These are phyloP conservation scores for Thielaviopsis cerberus DNA, from an alignment of 2,329 filamentous ascomycete species.

Conservation along the genomic window DNA sequence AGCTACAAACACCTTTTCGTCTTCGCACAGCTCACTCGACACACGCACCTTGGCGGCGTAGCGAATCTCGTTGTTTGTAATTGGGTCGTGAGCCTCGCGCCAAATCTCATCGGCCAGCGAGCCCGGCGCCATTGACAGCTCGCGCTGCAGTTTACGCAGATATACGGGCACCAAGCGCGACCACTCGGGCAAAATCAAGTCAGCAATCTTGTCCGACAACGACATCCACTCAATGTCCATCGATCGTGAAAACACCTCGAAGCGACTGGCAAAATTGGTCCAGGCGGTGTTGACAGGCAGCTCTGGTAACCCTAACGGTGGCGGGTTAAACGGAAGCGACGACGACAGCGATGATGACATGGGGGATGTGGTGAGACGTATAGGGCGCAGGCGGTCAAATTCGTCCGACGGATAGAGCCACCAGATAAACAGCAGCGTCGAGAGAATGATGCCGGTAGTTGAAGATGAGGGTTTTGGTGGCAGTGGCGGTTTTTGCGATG, in stretches of 20 bases:
- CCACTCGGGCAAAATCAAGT: slow-evolving; percentile 67
- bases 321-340: background rate
- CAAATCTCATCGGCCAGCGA: slow-evolving; percentile 87
- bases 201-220: slow-evolving; percentile 42
- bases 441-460: slow-evolving; percentile 1
- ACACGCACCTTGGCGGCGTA: slow-evolving; percentile 69
- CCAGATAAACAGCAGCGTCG: slow-evolving; percentile 22
- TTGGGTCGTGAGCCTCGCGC: slow-evolving; percentile 70
- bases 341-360: background rate
- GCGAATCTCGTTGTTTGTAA: slow-evolving; percentile 69
- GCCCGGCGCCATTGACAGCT: slow-evolving; percentile 72
- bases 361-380: background rate
- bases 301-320: slow-evolving; percentile 5
- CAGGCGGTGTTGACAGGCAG: slow-evolving; percentile 22
- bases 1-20: slow-evolving; percentile 58
- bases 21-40: slow-evolving; percentile 59
- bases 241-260: slow-evolving; percentile 34
- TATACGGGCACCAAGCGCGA: slow-evolving; percentile 56
- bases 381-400: slow-evolving; percentile 16
- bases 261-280: slow-evolving; percentile 27
- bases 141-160: slow-evolving; percentile 65
- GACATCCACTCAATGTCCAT: slow-evolving; percentile 36
- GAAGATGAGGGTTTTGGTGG: background rate
- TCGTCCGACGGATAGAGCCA: slow-evolving; percentile 26
- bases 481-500: background rate